Evolutionary conservation across 2,329 filamentous ascomycete species (phyloP).

Genomic region (Penicillium sp.): DNA sequence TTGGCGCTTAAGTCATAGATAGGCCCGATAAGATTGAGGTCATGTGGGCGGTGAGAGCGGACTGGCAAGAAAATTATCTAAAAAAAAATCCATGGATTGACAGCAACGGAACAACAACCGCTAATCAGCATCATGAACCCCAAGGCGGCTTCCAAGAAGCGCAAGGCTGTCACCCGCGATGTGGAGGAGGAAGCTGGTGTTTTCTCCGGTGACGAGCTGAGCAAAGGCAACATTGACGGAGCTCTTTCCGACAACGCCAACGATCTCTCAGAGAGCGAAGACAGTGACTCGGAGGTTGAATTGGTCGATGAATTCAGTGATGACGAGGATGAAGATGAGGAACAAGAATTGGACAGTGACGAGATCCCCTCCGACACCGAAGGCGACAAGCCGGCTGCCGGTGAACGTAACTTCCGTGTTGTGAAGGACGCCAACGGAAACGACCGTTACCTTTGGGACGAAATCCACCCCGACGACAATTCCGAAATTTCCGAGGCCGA

Average conservation of each 20-base stretch:
- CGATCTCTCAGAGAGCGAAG: constrained; percentile 38
- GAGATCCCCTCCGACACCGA: constrained; percentile 52
- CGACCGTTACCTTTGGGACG: constrained; percentile 85
- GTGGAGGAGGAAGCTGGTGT: constrained; percentile 51
- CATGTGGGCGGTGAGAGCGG: constrained; percentile 39
- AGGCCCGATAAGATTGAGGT: constrained; percentile 28
- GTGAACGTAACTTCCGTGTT: constrained; percentile 58
- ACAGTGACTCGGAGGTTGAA: constrained; percentile 53
- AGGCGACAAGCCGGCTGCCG: constrained; percentile 34
- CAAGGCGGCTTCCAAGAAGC: constrained; percentile 57
- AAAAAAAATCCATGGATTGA: constrained; percentile 28
- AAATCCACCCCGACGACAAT: constrained; percentile 93
- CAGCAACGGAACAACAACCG: constrained; percentile 11
- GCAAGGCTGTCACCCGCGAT: constrained; percentile 63
- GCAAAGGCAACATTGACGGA: constrained; percentile 44
- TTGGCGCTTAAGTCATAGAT: constrained; percentile 15
- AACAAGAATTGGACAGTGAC: constrained; percentile 53
- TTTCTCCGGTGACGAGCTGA: constrained; percentile 63
- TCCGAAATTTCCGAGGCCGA: constrained; percentile 89
- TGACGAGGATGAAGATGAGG: constrained; percentile 51
- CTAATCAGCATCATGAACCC: constrained; percentile 33
- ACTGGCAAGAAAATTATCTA: constrained; percentile 21
- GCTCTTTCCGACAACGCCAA: constrained; percentile 45
- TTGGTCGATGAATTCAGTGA: constrained; percentile 57
- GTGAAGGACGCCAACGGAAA: constrained; percentile 87